phyloP scores from a whole-genome alignment of 1,284 basidiomycete species.

The Ceratobasidium sp. region DNA sequence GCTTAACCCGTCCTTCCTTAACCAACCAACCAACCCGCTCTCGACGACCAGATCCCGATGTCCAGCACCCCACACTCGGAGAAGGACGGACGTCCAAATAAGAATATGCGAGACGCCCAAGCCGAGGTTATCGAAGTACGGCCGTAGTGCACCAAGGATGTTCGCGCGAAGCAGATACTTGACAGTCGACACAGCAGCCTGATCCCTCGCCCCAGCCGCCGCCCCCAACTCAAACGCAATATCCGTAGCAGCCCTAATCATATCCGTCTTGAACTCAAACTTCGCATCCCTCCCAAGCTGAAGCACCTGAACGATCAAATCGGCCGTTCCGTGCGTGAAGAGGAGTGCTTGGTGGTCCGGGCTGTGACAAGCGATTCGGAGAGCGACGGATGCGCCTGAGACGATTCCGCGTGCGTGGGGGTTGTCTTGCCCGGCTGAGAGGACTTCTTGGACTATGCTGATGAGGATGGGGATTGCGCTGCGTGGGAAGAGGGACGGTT shows the following conservation, averaged over 20 bases:
- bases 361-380: constrained; percentile 32
- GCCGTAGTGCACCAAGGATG: constrained; percentile 33
- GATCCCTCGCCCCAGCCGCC: constrained; percentile 15
- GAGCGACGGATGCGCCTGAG: constrained; percentile 18
- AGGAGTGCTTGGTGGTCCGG: constrained; percentile 27
- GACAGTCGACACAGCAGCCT: constrained; percentile 14
- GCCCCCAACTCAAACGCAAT: constrained; percentile 24
- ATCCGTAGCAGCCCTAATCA: constrained; percentile 43
- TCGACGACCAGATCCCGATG: constrained; percentile 35
- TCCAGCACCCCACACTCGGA: constrained; percentile 26
- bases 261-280: constrained; percentile 45
- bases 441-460: constrained; percentile 22
- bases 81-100: constrained; percentile 25
- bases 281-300: constrained; percentile 38
- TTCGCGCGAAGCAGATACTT: constrained; percentile 9
- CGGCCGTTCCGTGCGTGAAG: constrained; percentile 29
- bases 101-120: constrained; percentile 35
- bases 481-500: constrained; percentile 20
- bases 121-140: constrained; percentile 45
- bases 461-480: constrained; percentile 32
- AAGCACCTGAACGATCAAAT: constrained; percentile 23
- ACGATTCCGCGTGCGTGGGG: constrained; percentile 39
- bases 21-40: constrained; percentile 30
- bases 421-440: constrained; percentile 37
- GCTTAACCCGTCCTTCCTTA: constrained; percentile 32